Percentiles rank a stretch among this genome's conserved stretches.
phyloP scores from a whole-genome alignment of 1,284 basidiomycete genomes.

The Ustilago xerochloae region DNA sequence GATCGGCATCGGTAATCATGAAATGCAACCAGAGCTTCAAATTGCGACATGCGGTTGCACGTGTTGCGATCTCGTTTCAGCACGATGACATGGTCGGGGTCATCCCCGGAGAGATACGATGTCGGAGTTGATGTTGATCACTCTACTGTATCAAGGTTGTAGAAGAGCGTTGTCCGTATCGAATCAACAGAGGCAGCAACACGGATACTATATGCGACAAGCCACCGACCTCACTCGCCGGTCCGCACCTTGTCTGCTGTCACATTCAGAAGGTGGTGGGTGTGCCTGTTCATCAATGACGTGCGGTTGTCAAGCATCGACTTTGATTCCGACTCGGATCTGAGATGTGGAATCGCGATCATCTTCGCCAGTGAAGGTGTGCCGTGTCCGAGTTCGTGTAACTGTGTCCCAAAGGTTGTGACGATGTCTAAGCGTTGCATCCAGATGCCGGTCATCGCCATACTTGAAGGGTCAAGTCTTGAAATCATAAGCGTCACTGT shows the following conservation, averaged over 20 bases:
- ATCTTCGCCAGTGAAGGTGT: no score
- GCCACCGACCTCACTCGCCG: not conserved
- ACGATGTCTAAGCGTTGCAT: not conserved
- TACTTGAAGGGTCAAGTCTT: not conserved
- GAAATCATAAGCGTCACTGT: no score
- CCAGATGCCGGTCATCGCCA: slow-evolving; percentile 2
- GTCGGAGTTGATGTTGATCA: no score
- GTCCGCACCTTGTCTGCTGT: no score
- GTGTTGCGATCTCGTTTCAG: not conserved
- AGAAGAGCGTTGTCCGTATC: no score
- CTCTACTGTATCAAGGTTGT: no score
- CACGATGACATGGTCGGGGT: slow-evolving; percentile 6
- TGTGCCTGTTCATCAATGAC: not conserved
- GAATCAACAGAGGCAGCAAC: no score
- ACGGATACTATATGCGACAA: no score
- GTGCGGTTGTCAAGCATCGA: not conserved
- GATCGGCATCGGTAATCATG: not conserved
- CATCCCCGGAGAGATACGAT: no score
- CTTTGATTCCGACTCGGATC: not conserved
- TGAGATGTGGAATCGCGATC: not conserved
- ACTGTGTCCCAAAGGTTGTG: not conserved
- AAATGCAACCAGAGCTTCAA: no score
- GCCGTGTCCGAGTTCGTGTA: no score
- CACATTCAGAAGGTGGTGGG: not conserved
- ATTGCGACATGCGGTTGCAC: not conserved